phyloP scores from a whole-genome alignment of 305 asterid species.

The Ilex paraguariensis region DNA sequence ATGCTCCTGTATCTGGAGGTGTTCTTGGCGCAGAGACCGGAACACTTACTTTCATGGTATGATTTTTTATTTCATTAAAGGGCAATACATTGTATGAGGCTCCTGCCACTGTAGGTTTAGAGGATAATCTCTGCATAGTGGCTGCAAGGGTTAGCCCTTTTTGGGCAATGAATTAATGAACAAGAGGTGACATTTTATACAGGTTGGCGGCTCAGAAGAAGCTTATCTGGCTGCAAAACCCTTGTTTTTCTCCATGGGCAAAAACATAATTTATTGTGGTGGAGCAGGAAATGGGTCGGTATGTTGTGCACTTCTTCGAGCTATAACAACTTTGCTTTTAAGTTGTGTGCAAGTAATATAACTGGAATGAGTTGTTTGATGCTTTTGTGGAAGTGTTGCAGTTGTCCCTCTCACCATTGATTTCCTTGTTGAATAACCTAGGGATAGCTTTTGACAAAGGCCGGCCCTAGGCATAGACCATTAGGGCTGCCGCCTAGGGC shows the following conservation, averaged over 20 bases:
- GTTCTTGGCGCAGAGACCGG: constrained; percentile 82
- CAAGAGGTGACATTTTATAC: constrained; percentile 16
- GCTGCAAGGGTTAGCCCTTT: constrained; percentile 3
- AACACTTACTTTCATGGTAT: constrained; percentile 94
- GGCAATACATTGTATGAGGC: too few relatives aligned
- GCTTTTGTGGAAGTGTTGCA: not conserved
- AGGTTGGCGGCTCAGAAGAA: constrained; percentile 94
- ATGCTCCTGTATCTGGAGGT: constrained; percentile 99
- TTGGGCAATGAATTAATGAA: constrained; percentile 13
- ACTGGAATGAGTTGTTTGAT: not conserved
- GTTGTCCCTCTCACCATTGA: not conserved
- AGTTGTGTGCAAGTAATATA: too few relatives aligned
- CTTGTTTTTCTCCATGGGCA: constrained; percentile 86
- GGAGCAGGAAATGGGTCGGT: constrained; percentile 97
- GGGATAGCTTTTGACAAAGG: not conserved
- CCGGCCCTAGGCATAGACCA: too few relatives aligned
- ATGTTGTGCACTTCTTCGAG: constrained; percentile 17
- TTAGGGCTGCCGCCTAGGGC: too few relatives aligned
- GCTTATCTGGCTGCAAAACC: constrained; percentile 66
- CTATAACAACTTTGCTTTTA: too few relatives aligned
- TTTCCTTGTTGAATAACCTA: not conserved
- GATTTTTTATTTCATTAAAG: not conserved
- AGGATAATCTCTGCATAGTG: not conserved
- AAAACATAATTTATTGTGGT: constrained; percentile 81
- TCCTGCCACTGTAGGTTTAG: too few relatives aligned